Percentiles rank a stretch among this genome's conserved stretches.
Evolutionary conservation across 345 rosid species (phyloP).

Genomic region (Linum usitatissimum): DNA sequence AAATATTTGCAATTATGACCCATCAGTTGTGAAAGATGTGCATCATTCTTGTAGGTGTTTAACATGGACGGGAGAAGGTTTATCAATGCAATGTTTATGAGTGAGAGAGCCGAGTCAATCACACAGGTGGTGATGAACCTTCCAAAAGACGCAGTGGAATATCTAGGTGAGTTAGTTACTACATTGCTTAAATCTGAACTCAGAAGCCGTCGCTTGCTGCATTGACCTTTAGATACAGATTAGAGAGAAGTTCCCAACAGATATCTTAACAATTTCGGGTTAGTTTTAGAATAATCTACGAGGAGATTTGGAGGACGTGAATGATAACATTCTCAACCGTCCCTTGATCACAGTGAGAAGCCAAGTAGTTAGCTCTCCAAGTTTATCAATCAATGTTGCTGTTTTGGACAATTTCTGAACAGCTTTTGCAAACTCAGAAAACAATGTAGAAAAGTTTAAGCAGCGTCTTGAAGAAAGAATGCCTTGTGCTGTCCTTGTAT

Average conservation of each 20-base stretch:
- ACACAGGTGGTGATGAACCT: slow-evolving; percentile 82
- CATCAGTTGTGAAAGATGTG: slow-evolving; percentile 5
- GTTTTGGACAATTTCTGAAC: too few relatives aligned
- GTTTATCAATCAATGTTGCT: too few relatives aligned
- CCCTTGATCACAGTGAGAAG: too few relatives aligned
- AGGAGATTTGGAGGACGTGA: too few relatives aligned
- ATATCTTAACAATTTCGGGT: too few relatives aligned
- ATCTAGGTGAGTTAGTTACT: slow-evolving; percentile 42
- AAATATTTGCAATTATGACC: slow-evolving; percentile 6
- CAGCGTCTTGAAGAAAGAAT: not conserved
- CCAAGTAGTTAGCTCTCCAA: too few relatives aligned
- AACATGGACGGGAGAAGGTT: slow-evolving; percentile 93
- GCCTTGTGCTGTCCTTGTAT: too few relatives aligned
- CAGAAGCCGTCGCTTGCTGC: too few relatives aligned
- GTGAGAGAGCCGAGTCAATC: slow-evolving; percentile 53
- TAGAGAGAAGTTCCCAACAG: too few relatives aligned
- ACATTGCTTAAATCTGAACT: slow-evolving; percentile 1
- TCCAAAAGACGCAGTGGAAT: slow-evolving; percentile 77
- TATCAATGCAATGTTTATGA: slow-evolving; percentile 58
- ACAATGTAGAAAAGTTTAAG: not conserved
- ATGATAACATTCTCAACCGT: too few relatives aligned
- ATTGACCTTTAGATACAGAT: too few relatives aligned
- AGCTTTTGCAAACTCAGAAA: not conserved
- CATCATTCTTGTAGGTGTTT: slow-evolving; percentile 40
- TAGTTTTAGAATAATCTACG: too few relatives aligned